phyloP scores from a whole-genome alignment of 306 rosid species.

The Trifolium repens region DNA sequence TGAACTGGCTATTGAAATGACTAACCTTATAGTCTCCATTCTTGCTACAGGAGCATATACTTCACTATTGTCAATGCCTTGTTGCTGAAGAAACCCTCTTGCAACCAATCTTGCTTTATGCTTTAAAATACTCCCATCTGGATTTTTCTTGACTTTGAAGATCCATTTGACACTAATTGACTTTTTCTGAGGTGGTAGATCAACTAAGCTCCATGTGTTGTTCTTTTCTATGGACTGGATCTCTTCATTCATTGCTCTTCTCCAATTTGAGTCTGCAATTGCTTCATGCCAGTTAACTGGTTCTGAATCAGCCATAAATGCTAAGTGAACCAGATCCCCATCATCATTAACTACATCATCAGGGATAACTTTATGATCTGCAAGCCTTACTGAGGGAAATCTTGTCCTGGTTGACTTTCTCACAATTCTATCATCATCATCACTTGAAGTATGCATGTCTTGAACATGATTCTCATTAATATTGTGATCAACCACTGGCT shows the following conservation, averaged over 20 bases:
- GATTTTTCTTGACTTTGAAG: too few relatives aligned
- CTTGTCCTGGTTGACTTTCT: too few relatives aligned
- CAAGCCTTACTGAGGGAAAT: background rate
- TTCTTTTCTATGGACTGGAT: too few relatives aligned
- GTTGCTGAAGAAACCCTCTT: too few relatives aligned
- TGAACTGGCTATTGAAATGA: too few relatives aligned
- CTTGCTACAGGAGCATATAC: too few relatives aligned
- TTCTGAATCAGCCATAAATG: background rate
- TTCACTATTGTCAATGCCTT: too few relatives aligned
- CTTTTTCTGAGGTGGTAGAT: background rate
- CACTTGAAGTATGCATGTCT: too few relatives aligned
- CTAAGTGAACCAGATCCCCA: background rate
- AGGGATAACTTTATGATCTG: background rate
- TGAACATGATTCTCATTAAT: rapidly evolving
- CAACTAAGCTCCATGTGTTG: background rate
- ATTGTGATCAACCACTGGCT: too few relatives aligned
- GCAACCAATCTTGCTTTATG: too few relatives aligned
- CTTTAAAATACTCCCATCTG: too few relatives aligned
- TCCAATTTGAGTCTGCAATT: background rate
- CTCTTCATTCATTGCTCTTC: background rate
- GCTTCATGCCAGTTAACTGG: background rate
- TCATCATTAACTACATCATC: background rate
- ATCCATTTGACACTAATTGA: background rate
- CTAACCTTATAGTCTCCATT: too few relatives aligned
- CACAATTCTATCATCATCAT: background rate